A percentile compares a stretch with the other conserved stretches of the same genome.
Conservation (phyloP, 306 rosid species). For the Nissolia schottii region DNA sequence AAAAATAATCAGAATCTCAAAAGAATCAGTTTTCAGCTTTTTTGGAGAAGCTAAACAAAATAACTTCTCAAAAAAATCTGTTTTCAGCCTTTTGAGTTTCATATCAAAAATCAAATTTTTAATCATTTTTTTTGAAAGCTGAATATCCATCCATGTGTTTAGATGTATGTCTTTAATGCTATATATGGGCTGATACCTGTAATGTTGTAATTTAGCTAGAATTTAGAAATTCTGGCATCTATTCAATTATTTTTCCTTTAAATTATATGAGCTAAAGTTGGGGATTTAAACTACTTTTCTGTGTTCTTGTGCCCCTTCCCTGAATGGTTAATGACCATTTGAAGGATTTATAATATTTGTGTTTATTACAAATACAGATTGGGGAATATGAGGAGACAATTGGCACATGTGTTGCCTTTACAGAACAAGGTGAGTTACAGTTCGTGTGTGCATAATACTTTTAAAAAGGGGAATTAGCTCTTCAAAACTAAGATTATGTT, state of each 20-base stretch:
- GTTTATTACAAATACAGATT: conserved; percentile 48
- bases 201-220: conserved; percentile 10
- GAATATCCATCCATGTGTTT: neutral
- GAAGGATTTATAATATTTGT: conserved; percentile 11
- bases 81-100: too few relatives aligned
- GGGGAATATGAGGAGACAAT: conserved; percentile 77
- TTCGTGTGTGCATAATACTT: neutral
- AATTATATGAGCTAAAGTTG: neutral
- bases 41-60: too few relatives aligned
- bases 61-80: too few relatives aligned
- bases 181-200: neutral
- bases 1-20: too few relatives aligned
- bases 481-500: neutral
- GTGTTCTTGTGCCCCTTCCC: neutral
- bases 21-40: too few relatives aligned
- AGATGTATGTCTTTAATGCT: conserved; percentile 3
- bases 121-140: too few relatives aligned
- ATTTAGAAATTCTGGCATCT: conserved; percentile 3
- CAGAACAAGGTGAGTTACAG: conserved; percentile 50
- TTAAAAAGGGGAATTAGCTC: neutral
- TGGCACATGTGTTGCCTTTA: conserved; percentile 67
- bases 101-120: too few relatives aligned
- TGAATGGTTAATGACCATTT: neutral
- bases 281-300: neutral
- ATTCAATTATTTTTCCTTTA: neutral